Evolutionary conservation across 2,329 filamentous ascomycete genomes (phyloP), one percentile per base, ranked within the genome.

Genomic region (Neonectria faginata): DNA sequence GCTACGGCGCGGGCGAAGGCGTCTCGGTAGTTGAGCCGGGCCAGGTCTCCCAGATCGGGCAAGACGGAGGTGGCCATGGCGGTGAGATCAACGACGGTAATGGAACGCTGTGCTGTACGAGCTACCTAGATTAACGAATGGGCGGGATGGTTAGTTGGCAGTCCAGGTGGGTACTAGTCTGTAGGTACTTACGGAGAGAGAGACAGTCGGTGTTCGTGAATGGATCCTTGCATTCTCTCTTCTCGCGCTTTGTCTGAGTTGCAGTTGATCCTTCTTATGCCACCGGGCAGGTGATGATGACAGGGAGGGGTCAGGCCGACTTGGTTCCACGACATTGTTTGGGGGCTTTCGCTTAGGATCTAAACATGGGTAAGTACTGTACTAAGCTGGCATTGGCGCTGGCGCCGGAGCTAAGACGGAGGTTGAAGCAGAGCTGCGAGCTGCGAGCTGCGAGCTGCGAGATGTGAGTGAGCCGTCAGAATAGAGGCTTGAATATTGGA

Each of bases 1-100:
- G 77, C 74, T 36, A 80, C 67, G 47, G 74, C 75, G 2, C 72
- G 69, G 48, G 70, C 66, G 71, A 85, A 85, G 14, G 69, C 50
- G 9, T 70, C 66, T 47, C 77, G 79, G 70, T 84, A 82, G 48
- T 73, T 67, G 27, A 68, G 61, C 18, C 76, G 75, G 27, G 71
- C 69, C 31, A 71, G 65, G 60, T 75, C 71, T 52, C 67, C 75
- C 50, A 77, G 70, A 66, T 69, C 55, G 27, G 64, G 51, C 51
- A 54, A 44, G 12, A 60, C 22, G 31, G 59, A 33, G 42, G 47
- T 36, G 41, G 47, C 52, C 63, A 65, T 65, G 62, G 41, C 36
- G 48, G 52, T 48, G 53, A 36, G 52, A 52, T 42, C 12, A 16
- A 22, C 27, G 18, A 22, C 27, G 60, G 50, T 41, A 52, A 55